Conservation (phyloP, 495 filamentous ascomycete species). For the Xylaria cubensis region DNA sequence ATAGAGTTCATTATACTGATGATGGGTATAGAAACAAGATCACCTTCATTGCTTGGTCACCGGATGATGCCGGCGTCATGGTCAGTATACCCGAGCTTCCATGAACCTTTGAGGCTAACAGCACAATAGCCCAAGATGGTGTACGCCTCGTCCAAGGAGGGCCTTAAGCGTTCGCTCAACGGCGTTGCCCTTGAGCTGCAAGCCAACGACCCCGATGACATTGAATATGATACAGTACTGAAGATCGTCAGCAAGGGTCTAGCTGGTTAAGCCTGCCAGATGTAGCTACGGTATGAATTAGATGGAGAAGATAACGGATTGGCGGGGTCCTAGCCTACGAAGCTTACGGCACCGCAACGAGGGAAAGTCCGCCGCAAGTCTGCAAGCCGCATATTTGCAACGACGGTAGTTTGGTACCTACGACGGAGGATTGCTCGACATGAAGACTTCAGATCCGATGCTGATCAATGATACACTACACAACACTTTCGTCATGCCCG, state of each 20-base stretch:
- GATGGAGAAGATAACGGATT: conserved; percentile 14
- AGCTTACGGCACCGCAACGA: conserved; percentile 35
- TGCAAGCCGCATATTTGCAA: conserved; percentile 25
- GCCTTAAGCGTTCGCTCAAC: conserved; percentile 84
- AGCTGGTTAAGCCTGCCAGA: conserved; percentile 35
- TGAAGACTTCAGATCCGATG: conserved; percentile 39
- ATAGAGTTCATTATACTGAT: conserved; percentile 29
- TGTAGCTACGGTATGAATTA: conserved; percentile 28
- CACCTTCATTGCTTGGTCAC: conserved; percentile 92
- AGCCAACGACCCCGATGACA: conserved; percentile 89
- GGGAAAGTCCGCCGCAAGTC: conserved; percentile 19
- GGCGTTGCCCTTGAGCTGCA: conserved; percentile 84
- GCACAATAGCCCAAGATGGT: conserved; percentile 82
- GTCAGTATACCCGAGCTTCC: conserved; percentile 59
- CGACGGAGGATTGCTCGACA: conserved; percentile 36
- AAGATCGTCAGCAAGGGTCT: conserved; percentile 79
- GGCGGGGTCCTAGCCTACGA: conserved; percentile 30
- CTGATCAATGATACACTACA: conserved; percentile 41
- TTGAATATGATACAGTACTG: conserved; percentile 83
- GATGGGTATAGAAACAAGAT: conserved; percentile 79
- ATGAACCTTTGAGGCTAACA: conserved; percentile 28
- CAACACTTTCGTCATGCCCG: conserved; percentile 33
- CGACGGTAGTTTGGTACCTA: conserved; percentile 35
- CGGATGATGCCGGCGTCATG: conserved; percentile 79
- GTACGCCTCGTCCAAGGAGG: conserved; percentile 95